Percentiles rank a stretch among this genome's conserved stretches.
phyloP scores from a whole-genome alignment of 1,139 yeast genomes.

The Kodamaea ohmeri region DNA sequence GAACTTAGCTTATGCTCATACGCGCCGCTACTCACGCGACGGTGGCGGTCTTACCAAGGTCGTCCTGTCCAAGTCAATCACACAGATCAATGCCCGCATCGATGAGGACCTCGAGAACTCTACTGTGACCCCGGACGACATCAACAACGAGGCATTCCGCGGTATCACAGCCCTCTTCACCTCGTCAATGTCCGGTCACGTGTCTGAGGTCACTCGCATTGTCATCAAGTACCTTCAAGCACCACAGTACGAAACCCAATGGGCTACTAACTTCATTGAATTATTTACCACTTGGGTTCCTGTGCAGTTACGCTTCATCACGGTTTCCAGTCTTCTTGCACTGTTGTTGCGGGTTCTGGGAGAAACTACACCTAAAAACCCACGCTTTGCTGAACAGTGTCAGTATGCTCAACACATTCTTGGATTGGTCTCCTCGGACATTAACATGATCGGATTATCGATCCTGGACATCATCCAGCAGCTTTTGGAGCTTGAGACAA shows the following conservation, averaged over 20 bases:
- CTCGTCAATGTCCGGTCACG: conserved; percentile 49
- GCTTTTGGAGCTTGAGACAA: conserved; percentile 57
- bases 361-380: conserved; percentile 23
- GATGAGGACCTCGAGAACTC: conserved; percentile 35
- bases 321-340: conserved; percentile 46
- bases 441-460: conserved; percentile 84
- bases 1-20: conserved; percentile 4
- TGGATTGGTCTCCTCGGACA: conserved; percentile 70
- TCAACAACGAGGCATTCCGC: conserved; percentile 39
- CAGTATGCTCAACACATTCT: conserved; percentile 55
- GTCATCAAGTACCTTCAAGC: conserved; percentile 27
- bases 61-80: conserved; percentile 25
- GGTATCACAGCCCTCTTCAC: conserved; percentile 50
- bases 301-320: conserved; percentile 78
- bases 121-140: conserved; percentile 23
- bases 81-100: conserved; percentile 19
- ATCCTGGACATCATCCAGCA: conserved; percentile 77
- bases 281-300: conserved; percentile 79
- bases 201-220: conserved; percentile 45
- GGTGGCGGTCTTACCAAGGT: conserved; percentile 23
- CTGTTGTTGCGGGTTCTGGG: conserved; percentile 26
- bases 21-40: conserved; percentile 2
- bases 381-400: conserved; percentile 38
- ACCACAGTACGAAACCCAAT: conserved; percentile 24
- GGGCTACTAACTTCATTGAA: conserved; percentile 62